phyloP scores from a whole-genome alignment of 2,329 filamentous ascomycete species.

The Aureobasidium pullulans region DNA sequence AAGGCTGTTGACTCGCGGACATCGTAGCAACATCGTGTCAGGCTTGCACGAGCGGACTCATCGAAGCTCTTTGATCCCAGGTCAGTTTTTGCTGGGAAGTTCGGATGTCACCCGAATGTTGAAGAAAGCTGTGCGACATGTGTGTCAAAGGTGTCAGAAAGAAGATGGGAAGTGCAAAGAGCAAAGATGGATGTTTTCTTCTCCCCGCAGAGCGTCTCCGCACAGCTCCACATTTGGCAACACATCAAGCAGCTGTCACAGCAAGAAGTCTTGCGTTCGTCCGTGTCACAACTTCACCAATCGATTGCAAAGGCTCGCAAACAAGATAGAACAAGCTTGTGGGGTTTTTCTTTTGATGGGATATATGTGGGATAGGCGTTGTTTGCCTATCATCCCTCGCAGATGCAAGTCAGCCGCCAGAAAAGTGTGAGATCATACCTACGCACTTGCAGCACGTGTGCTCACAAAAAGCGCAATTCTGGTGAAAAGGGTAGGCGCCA shows the following conservation, averaged over 20 bases:
- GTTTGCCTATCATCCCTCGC: neutral
- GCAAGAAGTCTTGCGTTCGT: neutral
- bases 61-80: too few species aligned
- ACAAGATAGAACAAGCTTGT: neutral
- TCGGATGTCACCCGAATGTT: too few species aligned
- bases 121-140: too few species aligned
- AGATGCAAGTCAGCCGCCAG: neutral
- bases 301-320: neutral
- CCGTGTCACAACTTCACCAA: neutral
- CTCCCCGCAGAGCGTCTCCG: neutral
- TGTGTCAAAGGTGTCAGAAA: too few species aligned
- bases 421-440: constrained; percentile 8
- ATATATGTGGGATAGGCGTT: neutral
- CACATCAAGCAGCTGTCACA: constrained; percentile 5
- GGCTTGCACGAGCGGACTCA: too few species aligned
- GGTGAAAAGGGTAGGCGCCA: neutral
- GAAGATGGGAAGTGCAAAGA: neutral
- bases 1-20: too few species aligned
- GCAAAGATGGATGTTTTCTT: neutral
- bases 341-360: neutral
- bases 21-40: too few species aligned
- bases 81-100: too few species aligned
- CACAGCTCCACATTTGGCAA: neutral
- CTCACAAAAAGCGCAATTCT: neutral
- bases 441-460: neutral